Percentiles rank a stretch among this genome's conserved stretches.
These are phyloP conservation scores for Mortierella sp. DNA, from an alignment of 371 early-diverging fungal genomes.

Conservation along the genomic window DNA sequence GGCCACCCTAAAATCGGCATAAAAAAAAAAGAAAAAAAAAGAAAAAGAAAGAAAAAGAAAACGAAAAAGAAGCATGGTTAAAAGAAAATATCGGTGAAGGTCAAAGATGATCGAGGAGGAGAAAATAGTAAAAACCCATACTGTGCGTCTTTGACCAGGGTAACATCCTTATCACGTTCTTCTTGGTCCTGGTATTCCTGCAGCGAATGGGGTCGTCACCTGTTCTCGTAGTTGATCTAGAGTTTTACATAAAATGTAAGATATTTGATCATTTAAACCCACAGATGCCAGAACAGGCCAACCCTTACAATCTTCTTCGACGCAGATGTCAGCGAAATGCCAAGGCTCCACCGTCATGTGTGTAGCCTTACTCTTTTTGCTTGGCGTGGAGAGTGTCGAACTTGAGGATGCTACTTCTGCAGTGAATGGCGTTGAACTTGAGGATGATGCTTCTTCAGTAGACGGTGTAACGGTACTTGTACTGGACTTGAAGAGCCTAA, in stretches of 20 bases:
- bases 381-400: not conserved
- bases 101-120: not conserved
- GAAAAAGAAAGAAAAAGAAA: too few relatives aligned
- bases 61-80: too few relatives aligned
- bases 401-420: too few relatives aligned
- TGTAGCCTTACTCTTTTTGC: not conserved
- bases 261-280: not conserved
- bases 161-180: constrained; percentile 19
- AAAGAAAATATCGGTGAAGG: not conserved
- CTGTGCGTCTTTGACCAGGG: constrained; percentile 24
- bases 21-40: too few relatives aligned
- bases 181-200: constrained; percentile 17
- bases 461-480: too few relatives aligned
- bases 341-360: not conserved
- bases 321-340: not conserved
- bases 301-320: not conserved
- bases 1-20: not conserved
- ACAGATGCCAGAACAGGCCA: not conserved
- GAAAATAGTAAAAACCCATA: not conserved
- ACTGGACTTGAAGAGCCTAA: too few relatives aligned
- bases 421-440: too few relatives aligned
- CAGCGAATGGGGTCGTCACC: too few relatives aligned
- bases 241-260: not conserved
- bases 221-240: not conserved
- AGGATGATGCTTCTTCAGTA: too few relatives aligned